These are phyloP conservation scores for Orbilia quercus DNA, from an alignment of 2,329 filamentous ascomycete species.

Conservation along the genomic window DNA sequence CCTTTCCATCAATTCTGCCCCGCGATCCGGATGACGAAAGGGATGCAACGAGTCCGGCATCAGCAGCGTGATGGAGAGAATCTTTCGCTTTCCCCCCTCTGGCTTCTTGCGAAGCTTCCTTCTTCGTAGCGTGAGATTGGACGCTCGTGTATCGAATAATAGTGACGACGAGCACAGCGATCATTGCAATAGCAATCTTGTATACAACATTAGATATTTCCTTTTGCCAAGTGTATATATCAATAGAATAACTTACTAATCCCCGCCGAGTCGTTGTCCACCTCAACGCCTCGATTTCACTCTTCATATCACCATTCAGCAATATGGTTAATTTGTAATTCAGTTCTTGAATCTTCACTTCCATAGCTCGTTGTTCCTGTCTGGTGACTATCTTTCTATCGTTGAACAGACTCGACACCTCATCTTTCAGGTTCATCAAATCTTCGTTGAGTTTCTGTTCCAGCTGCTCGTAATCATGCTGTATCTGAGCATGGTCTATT, in stretches of 20 bases:
- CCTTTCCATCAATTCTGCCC: constrained; percentile 25
- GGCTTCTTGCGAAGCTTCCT: constrained; percentile 30
- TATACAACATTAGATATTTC: constrained; percentile 30
- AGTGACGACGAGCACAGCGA: constrained; percentile 50
- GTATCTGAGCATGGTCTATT: constrained; percentile 83
- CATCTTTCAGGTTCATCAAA: constrained; percentile 81
- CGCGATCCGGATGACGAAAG: constrained; percentile 25
- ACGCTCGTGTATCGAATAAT: constrained; percentile 51
- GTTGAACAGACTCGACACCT: constrained; percentile 94
- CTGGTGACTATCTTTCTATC: constrained; percentile 92
- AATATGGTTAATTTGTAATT: constrained; percentile 95
- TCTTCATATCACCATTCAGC: constrained; percentile 89
- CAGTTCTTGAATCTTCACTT: constrained; percentile 84
- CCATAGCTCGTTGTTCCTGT: constrained; percentile 85
- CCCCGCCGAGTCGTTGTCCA: constrained; percentile 82
- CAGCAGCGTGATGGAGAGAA: constrained; percentile 34
- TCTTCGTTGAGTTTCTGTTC: constrained; percentile 87
- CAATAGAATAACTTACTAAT: constrained; percentile 63
- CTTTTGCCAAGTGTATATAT: not conserved
- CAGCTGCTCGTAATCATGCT: constrained; percentile 95
- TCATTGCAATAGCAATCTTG: constrained; percentile 53
- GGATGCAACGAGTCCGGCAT: constrained; percentile 42
- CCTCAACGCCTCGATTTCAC: constrained; percentile 87
- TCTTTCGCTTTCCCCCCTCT: constrained; percentile 28
- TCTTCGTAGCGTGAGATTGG: constrained; percentile 49